A percentile compares a stretch with the other conserved stretches of the same genome.
These are phyloP conservation scores for Cyberlindnera euphorbiiphila DNA, from an alignment of 805 yeast genomes.

Conservation along the genomic window DNA sequence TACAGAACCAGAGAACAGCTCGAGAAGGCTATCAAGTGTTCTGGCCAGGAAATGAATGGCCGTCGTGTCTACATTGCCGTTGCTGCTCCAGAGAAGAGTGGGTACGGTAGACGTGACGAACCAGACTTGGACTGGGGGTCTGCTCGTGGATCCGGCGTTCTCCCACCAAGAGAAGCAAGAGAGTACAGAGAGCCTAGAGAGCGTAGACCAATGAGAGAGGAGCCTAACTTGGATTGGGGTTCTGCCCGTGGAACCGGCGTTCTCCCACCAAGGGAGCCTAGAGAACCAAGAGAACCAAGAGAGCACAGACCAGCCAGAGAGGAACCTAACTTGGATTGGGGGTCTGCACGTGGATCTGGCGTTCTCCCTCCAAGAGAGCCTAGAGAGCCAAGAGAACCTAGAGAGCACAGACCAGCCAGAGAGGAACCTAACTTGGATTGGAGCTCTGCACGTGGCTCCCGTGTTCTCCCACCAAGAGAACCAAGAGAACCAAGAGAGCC, in stretches of 20 bases:
- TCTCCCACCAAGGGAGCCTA: conserved; percentile 33
- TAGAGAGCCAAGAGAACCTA: conserved; percentile 26
- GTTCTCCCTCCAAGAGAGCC: conserved; percentile 26
- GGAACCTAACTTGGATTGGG: conserved; percentile 43
- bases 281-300: conserved; percentile 23
- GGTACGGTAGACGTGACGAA: conserved; percentile 29
- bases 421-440: conserved; percentile 53
- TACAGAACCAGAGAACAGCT: conserved; percentile 74
- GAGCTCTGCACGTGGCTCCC: conserved; percentile 39
- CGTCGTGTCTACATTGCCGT: conserved; percentile 74
- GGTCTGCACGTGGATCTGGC: conserved; percentile 49
- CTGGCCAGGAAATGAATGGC: conserved; percentile 66
- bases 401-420: conserved; percentile 33
- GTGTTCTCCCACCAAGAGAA: conserved; percentile 27
- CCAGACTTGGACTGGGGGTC: conserved; percentile 45
- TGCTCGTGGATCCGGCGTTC: conserved; percentile 42
- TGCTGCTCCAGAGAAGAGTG: conserved; percentile 60
- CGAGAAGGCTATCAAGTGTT: conserved; percentile 64
- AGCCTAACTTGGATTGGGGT: conserved; percentile 49
- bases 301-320: conserved; percentile 38
- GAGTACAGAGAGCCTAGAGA: conserved; percentile 24
- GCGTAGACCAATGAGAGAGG: conserved; percentile 40
- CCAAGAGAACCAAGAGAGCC: conserved; percentile 31
- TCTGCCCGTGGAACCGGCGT: conserved; percentile 35
- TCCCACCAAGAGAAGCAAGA: conserved; percentile 11